phyloP scores from a whole-genome alignment of 352 stramenopile species.

The Globisporangium megalacanthum region DNA sequence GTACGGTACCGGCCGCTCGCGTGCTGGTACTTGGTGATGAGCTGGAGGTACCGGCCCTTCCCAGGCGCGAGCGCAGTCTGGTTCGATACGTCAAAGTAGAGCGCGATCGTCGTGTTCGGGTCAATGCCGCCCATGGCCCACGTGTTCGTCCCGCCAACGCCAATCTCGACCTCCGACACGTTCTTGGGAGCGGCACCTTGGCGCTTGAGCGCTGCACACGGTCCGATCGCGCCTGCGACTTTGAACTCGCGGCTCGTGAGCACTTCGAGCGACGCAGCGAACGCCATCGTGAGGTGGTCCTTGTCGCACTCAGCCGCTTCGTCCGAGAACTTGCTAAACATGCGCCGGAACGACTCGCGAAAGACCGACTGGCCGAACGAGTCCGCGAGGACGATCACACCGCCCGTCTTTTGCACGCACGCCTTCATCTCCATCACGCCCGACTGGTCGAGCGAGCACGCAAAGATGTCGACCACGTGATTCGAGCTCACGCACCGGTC shows the following conservation, averaged over 20 bases:
- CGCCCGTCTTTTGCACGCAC: slow-evolving; percentile 97
- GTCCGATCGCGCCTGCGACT: slow-evolving; percentile 96
- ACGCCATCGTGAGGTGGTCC: slow-evolving; percentile 95
- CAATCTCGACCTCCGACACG: slow-evolving; percentile 97
- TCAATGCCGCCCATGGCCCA: slow-evolving; percentile 98
- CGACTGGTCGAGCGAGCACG: slow-evolving; percentile 96
- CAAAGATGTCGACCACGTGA: slow-evolving; percentile 99
- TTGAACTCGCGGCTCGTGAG: slow-evolving; percentile 99
- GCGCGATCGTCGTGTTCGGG: slow-evolving; percentile 95
- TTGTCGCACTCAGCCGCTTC: slow-evolving; percentile 93
- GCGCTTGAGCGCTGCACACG: slow-evolving; percentile 95
- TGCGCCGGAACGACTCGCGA: slow-evolving; percentile 96
- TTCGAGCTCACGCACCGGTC: slow-evolving; percentile 88
- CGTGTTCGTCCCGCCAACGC: slow-evolving; percentile 81
- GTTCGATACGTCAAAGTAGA: slow-evolving; percentile 99
- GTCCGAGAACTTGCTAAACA: slow-evolving; percentile 96
- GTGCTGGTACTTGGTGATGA: slow-evolving; percentile 99
- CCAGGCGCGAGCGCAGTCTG: slow-evolving; percentile 58
- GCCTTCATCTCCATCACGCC: slow-evolving; percentile 98
- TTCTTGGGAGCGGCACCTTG: slow-evolving; percentile 85
- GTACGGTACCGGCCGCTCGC: slow-evolving; percentile 93
- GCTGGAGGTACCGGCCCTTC: slow-evolving; percentile 96
- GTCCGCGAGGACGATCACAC: slow-evolving; percentile 98
- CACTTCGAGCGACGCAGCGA: slow-evolving; percentile 94
- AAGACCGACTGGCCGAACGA: slow-evolving; percentile 98